phyloP scores from a whole-genome alignment of 768 basidiomycete genomes.

The Termitomyces sp. region DNA sequence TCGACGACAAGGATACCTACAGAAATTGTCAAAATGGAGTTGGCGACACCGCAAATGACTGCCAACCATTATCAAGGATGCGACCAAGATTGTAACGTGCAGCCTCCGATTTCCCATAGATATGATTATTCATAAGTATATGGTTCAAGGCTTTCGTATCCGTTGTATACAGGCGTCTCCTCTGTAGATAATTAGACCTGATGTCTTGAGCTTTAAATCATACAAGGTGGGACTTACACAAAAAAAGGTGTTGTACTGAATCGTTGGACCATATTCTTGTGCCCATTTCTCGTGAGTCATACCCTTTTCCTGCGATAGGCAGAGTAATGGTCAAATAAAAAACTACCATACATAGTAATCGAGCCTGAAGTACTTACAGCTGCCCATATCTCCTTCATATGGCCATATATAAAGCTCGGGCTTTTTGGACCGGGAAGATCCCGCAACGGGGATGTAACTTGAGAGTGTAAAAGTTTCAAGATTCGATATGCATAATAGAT shows the following conservation, averaged over 20 bases:
- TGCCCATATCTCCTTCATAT: slow-evolving; percentile 36
- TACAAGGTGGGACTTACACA: slow-evolving; percentile 28
- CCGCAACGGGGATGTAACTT: slow-evolving; percentile 37
- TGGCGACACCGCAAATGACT: neutral
- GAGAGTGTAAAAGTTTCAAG: slow-evolving; percentile 26
- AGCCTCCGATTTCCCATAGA: slow-evolving; percentile 49
- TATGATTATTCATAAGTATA: slow-evolving; percentile 48
- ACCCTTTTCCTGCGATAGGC: slow-evolving; percentile 24
- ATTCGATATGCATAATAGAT: slow-evolving; percentile 24
- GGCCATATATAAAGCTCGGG: slow-evolving; percentile 40
- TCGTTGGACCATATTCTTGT: slow-evolving; percentile 10
- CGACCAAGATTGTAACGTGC: slow-evolving; percentile 29
- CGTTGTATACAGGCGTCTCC: slow-evolving; percentile 42
- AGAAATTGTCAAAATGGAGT: neutral
- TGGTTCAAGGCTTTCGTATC: slow-evolving; percentile 62
- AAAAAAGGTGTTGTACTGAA: slow-evolving; percentile 24
- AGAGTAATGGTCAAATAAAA: neutral
- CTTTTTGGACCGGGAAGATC: slow-evolving; percentile 45
- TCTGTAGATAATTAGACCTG: slow-evolving; percentile 14
- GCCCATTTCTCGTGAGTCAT: slow-evolving; percentile 14
- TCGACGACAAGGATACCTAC: slow-evolving; percentile 47
- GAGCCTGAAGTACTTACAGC: slow-evolving; percentile 23
- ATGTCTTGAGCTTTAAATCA: neutral
- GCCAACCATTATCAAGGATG: slow-evolving; percentile 36
- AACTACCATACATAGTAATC: neutral